phyloP scores from a whole-genome alignment of 106 monocot species.

The Cymbidium sinense region DNA sequence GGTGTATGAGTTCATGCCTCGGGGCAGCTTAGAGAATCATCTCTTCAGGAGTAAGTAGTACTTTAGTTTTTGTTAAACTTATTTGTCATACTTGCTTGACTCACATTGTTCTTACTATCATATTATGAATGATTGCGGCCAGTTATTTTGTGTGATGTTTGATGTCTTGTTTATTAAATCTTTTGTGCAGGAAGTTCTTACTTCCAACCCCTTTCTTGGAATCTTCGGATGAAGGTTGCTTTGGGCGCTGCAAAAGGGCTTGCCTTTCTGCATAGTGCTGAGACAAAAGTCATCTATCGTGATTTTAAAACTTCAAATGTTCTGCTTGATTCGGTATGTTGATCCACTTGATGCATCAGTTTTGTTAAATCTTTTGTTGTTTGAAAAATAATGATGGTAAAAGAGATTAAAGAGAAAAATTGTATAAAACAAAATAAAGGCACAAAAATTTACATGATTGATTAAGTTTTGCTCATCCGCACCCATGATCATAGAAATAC shows the following conservation, averaged over 20 bases:
- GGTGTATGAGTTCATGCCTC: conserved; percentile 8
- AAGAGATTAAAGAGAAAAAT: background rate
- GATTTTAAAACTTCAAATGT: conserved; percentile 10
- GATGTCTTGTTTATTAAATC: background rate
- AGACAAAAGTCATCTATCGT: conserved; percentile 11
- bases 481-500: background rate
- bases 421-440: background rate
- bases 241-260: conserved; percentile 12
- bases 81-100: background rate
- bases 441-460: background rate
- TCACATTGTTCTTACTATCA: background rate
- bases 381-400: background rate
- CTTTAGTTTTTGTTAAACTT: background rate
- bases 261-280: conserved; percentile 8
- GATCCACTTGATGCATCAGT: background rate
- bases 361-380: background rate
- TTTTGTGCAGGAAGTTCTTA: conserved; percentile 4
- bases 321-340: conserved; percentile 11
- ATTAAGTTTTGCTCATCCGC: background rate
- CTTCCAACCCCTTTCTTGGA: conserved; percentile 9
- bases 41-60: conserved; percentile 7
- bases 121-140: background rate
- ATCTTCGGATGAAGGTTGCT: conserved; percentile 12
- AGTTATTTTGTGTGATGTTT: background rate
- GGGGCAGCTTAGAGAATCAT: conserved; percentile 14